Percentiles rank a stretch among this genome's conserved stretches.
Conservation (phyloP, 257 asterid species). For the Catharanthus roseus region DNA sequence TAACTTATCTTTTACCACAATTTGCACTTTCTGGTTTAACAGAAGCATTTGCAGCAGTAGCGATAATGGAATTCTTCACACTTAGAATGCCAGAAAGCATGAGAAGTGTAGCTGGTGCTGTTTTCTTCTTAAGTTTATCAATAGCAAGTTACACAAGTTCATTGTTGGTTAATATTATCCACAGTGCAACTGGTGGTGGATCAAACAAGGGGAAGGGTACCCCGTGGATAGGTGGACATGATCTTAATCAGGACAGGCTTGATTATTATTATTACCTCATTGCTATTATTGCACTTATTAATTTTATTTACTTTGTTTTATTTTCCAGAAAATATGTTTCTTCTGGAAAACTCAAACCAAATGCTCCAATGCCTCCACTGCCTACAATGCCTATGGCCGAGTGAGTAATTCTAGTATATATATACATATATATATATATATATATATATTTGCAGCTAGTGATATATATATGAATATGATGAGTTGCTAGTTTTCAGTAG, state of each 20-base stretch:
- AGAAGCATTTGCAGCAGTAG: slow-evolving; percentile 60
- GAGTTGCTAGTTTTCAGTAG: no score
- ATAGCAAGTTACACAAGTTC: slow-evolving; percentile 52
- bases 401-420: no score
- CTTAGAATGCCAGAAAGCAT: slow-evolving; percentile 49
- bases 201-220: slow-evolving; percentile 22
- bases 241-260: slow-evolving; percentile 57
- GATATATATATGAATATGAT: no score
- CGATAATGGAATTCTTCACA: slow-evolving; percentile 60
- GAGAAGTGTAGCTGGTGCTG: slow-evolving; percentile 58
- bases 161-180: slow-evolving; percentile 43
- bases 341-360: not conserved
- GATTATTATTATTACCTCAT: slow-evolving; percentile 54
- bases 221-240: slow-evolving; percentile 64
- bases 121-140: slow-evolving; percentile 54
- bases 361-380: no score
- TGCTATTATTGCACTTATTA: slow-evolving; percentile 38
- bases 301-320: slow-evolving; percentile 45
- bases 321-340: slow-evolving; percentile 44
- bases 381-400: no score
- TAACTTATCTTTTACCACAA: slow-evolving; percentile 50
- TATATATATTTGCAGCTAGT: no score
- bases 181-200: slow-evolving; percentile 24
- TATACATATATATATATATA: no score
- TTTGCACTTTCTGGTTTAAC: slow-evolving; percentile 52